Conservation (phyloP, 495 filamentous ascomycete species). For the Hypoxylon perforatum region DNA sequence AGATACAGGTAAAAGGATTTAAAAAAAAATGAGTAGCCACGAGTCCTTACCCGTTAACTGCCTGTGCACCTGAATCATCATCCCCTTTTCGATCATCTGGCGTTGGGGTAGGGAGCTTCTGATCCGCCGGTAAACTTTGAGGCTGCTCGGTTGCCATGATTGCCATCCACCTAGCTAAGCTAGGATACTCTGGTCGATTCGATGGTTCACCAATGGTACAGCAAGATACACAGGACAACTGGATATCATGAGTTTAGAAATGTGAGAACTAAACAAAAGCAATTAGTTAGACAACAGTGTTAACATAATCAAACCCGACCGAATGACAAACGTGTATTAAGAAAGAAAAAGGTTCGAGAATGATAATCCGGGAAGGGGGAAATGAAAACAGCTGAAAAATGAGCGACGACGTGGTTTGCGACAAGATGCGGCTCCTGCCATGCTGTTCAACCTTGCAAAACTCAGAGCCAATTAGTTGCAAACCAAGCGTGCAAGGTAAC, state of each 20-base stretch:
- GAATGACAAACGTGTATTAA: not conserved
- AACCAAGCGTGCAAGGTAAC: slow-evolving; percentile 5
- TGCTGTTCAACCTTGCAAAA: slow-evolving; percentile 20
- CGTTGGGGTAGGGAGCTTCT: slow-evolving; percentile 20
- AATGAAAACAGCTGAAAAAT: not conserved
- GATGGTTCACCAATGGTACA: not conserved
- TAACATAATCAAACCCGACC: no score
- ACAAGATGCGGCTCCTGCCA: slow-evolving; percentile 10
- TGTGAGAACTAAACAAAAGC: not conserved
- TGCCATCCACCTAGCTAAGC: slow-evolving; percentile 33
- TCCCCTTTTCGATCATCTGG: slow-evolving; percentile 27
- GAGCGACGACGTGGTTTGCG: slow-evolving; percentile 4
- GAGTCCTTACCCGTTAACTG: slow-evolving; percentile 39
- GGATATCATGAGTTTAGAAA: not conserved
- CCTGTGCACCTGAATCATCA: slow-evolving; percentile 21
- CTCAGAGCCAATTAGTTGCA: slow-evolving; percentile 3
- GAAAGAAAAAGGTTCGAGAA: not conserved
- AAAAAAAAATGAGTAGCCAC: slow-evolving; percentile 12
- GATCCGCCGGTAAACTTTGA: slow-evolving; percentile 30
- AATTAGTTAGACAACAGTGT: slow-evolving; percentile 7
- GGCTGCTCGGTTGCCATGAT: slow-evolving; percentile 46
- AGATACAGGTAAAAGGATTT: slow-evolving; percentile 32
- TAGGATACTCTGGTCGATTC: slow-evolving; percentile 1
- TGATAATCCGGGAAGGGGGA: not conserved
- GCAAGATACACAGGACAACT: not conserved